phyloP scores from a whole-genome alignment of 495 filamentous ascomycete species.

The Neurospora sp. region DNA sequence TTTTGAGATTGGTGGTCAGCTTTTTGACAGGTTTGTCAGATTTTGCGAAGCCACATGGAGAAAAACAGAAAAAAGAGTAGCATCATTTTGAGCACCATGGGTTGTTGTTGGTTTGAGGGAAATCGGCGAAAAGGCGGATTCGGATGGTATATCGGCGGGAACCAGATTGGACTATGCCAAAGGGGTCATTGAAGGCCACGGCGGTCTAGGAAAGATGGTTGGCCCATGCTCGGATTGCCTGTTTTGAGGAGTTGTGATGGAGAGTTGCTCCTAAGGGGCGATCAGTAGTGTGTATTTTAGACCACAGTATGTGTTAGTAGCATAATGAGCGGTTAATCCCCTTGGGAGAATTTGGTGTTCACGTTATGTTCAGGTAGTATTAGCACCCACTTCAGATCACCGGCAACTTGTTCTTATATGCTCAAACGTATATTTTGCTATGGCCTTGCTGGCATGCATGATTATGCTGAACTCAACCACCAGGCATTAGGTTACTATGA shows the following conservation, averaged over 20 bases:
- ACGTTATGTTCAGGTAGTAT: neutral
- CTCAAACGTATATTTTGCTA: neutral
- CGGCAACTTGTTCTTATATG: neutral
- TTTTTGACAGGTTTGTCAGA: neutral
- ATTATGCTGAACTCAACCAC: neutral
- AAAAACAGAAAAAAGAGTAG: conserved; percentile 9
- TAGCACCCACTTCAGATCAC: neutral
- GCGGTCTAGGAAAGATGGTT: conserved; percentile 25
- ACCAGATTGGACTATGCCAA: conserved; percentile 22
- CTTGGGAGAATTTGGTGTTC: neutral
- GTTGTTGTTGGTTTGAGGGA: neutral
- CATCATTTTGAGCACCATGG: neutral
- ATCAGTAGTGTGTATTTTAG: neutral
- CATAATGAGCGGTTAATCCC: neutral
- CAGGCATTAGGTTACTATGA: neutral
- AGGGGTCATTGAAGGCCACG: conserved; percentile 16
- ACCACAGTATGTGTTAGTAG: neutral
- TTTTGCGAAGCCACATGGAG: neutral
- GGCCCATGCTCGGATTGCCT: conserved; percentile 15
- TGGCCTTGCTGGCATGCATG: neutral
- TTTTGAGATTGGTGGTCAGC: neutral
- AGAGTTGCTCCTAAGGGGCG: neutral
- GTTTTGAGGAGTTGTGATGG: conserved; percentile 12
- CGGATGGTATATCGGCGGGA: conserved; percentile 7
- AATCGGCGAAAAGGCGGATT: conserved; percentile 4